phyloP scores from a whole-genome alignment of 192 early-diverging fungal species.

The Podila minutissima region DNA sequence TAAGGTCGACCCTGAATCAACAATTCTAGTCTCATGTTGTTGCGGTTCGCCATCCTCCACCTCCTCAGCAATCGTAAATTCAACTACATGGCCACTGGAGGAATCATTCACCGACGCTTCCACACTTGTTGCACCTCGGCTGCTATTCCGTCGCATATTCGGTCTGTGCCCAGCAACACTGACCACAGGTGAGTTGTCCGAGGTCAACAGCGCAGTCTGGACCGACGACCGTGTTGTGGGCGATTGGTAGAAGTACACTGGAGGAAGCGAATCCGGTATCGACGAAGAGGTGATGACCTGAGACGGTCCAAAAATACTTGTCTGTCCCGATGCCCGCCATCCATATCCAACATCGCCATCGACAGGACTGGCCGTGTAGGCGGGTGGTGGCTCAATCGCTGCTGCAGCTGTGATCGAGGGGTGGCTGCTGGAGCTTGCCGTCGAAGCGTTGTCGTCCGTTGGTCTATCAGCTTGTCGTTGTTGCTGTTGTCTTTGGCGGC shows the following conservation, averaged over 20 bases:
- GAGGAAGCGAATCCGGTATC: constrained; percentile 6
- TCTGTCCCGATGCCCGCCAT: not conserved
- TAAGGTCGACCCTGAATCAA: no score
- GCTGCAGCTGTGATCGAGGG: constrained; percentile 12
- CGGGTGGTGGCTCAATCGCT: constrained; percentile 12
- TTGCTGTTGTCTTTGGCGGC: constrained; percentile 7
- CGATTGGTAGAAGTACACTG: constrained; percentile 21
- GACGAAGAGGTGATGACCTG: not conserved
- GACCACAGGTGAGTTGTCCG: constrained; percentile 27
- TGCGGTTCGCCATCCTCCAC: no score
- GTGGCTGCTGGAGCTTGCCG: constrained; percentile 8
- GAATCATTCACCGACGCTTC: no score
- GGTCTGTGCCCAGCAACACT: not conserved
- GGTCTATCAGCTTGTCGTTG: not conserved
- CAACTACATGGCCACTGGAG: no score
- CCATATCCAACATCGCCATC: constrained; percentile 33
- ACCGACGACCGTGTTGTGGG: constrained; percentile 18
- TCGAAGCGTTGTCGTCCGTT: not conserved
- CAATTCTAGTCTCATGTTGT: no score
- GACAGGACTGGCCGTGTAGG: constrained; percentile 10
- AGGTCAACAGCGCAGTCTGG: constrained; percentile 16
- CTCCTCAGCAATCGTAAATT: no score
- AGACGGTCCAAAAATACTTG: not conserved
- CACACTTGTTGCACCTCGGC: no score
- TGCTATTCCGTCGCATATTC: no score